A percentile compares a stretch with the other conserved stretches of the same genome.
Evolutionary conservation across 78 protist species (phyloP).

Genomic region (Trichosphaerium sp.): DNA sequence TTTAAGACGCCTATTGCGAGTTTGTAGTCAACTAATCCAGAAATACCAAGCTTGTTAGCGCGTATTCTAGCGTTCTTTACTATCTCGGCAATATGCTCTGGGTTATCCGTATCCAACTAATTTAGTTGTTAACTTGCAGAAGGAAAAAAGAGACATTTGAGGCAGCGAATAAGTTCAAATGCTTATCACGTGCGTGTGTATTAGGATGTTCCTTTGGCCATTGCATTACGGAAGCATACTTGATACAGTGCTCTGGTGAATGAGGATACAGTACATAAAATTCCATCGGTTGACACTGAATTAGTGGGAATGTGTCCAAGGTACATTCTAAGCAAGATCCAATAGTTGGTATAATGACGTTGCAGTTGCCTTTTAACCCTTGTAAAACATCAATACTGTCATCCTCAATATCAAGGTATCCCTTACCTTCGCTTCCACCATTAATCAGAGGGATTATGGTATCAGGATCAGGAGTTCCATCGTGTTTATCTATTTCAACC

Average conservation of each 20-base stretch:
- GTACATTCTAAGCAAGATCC: slow-evolving; percentile 91
- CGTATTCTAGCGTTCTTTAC: slow-evolving; percentile 58
- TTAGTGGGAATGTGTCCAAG: slow-evolving; percentile 82
- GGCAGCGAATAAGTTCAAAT: too few relatives aligned
- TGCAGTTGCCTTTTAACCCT: slow-evolving; percentile 88
- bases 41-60: slow-evolving; percentile 72
- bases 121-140: not conserved
- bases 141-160: slow-evolving; percentile 29
- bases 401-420: not conserved
- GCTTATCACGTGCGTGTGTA: not conserved
- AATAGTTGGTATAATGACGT: slow-evolving; percentile 78
- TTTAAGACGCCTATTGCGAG: slow-evolving; percentile 86
- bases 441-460: slow-evolving; percentile 85
- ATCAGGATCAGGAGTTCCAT: slow-evolving; percentile 20
- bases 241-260: slow-evolving; percentile 91
- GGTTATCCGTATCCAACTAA: slow-evolving; percentile 77
- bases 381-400: too few relatives aligned
- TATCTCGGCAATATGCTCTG: slow-evolving; percentile 83
- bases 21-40: slow-evolving; percentile 80
- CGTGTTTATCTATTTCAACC: slow-evolving; percentile 36
- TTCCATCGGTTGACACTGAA: slow-evolving; percentile 77
- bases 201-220: slow-evolving; percentile 16
- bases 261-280: slow-evolving; percentile 89
- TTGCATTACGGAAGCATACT: slow-evolving; percentile 52
- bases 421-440: slow-evolving; percentile 92